phyloP scores from a whole-genome alignment of 2,329 filamentous ascomycete species.

The Emergomyces pasteurianus region DNA sequence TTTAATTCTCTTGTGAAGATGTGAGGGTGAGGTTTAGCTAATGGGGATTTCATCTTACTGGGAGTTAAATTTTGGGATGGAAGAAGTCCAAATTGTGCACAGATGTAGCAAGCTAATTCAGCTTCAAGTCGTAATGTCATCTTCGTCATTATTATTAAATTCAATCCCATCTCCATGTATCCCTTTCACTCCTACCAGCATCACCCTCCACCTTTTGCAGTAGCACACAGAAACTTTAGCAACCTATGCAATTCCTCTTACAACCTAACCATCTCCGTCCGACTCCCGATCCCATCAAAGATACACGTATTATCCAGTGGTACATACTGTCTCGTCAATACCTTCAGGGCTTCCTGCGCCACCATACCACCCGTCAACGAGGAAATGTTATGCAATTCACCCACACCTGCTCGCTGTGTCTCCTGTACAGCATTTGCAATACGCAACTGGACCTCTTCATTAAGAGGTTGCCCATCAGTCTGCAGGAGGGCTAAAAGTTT shows the following conservation, averaged over 20 bases:
- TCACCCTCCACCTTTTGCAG: too few relatives aligned
- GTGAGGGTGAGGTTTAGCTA: too few relatives aligned
- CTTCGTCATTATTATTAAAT: neutral
- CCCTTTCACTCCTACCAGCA: neutral
- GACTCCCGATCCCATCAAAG: slow-evolving; percentile 50
- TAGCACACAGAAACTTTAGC: neutral
- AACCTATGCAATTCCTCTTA: slow-evolving; percentile 12
- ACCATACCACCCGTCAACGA: slow-evolving; percentile 81
- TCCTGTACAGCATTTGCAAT: slow-evolving; percentile 49
- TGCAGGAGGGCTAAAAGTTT: slow-evolving; percentile 4
- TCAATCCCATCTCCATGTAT: neutral
- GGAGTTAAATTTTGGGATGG: too few relatives aligned
- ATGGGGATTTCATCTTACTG: too few relatives aligned
- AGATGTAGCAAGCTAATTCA: too few relatives aligned
- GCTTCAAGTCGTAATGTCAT: too few relatives aligned
- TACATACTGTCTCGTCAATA: slow-evolving; percentile 52
- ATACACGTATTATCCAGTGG: slow-evolving; percentile 53
- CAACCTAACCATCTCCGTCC: slow-evolving; percentile 40
- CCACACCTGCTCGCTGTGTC: slow-evolving; percentile 63
- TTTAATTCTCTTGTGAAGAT: too few relatives aligned
- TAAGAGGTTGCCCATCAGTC: slow-evolving; percentile 34
- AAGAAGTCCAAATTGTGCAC: too few relatives aligned
- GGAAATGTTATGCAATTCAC: slow-evolving; percentile 86
- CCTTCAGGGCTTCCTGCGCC: slow-evolving; percentile 94
- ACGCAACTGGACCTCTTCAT: slow-evolving; percentile 39